These are phyloP conservation scores for Metarhizium rileyi DNA, from an alignment of 2,329 filamentous ascomycete species.

Conservation along the genomic window DNA sequence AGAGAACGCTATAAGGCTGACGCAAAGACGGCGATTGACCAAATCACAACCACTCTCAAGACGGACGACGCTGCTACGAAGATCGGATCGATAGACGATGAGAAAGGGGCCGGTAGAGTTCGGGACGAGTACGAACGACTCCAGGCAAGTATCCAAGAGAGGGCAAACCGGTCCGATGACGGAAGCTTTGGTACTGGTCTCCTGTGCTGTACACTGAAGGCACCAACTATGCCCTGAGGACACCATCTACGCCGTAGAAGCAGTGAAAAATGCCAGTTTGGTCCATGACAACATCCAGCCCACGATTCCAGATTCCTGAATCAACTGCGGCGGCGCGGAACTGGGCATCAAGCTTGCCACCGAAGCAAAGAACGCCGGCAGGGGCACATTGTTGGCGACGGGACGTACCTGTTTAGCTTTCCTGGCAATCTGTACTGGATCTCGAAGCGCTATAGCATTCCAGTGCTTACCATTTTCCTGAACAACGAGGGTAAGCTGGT, in stretches of 20 bases:
- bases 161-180: conserved; percentile 47
- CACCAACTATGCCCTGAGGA: conserved; percentile 28
- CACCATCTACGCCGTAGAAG: conserved; percentile 69
- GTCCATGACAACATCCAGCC: conserved; percentile 64
- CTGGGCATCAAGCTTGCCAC: conserved; percentile 67
- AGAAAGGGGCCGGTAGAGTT: conserved; percentile 32
- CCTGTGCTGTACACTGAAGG: conserved; percentile 21
- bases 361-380: conserved; percentile 30
- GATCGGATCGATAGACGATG: conserved; percentile 16
- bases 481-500: conserved; percentile 41
- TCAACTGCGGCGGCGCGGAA: conserved; percentile 70
- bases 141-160: conserved; percentile 47
- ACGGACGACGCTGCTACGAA: conserved; percentile 32
- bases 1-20: conserved; percentile 58
- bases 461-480: conserved; percentile 43
- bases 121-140: conserved; percentile 47
- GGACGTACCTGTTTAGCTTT: conserved; percentile 45
- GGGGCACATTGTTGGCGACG: conserved; percentile 45
- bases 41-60: conserved; percentile 55
- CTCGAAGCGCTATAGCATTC: conserved; percentile 41
- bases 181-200: conserved; percentile 37
- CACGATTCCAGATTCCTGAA: conserved; percentile 60
- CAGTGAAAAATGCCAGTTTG: conserved; percentile 60
- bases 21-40: conserved; percentile 52
- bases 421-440: conserved; percentile 49